phyloP scores from a whole-genome alignment of 2,329 filamentous ascomycete genomes.

The Thermothelomyces thermophilus region DNA sequence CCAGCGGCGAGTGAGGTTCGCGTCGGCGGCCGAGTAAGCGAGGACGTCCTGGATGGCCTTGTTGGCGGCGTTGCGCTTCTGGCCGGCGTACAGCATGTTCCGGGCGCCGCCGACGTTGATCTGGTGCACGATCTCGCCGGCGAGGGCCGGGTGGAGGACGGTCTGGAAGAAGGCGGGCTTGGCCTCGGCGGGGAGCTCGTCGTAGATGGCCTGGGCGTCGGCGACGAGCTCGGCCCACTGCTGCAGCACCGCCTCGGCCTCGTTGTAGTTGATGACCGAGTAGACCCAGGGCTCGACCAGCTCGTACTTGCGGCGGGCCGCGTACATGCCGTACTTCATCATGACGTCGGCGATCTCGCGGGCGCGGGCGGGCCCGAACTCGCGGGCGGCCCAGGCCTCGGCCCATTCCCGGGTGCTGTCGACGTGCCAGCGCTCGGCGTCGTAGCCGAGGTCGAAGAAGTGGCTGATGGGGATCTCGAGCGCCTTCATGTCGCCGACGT shows the following conservation, averaged over 20 bases:
- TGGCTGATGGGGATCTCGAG: conserved; percentile 59
- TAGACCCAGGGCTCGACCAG: conserved; percentile 52
- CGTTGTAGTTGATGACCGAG: conserved; percentile 57
- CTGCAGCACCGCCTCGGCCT: conserved; percentile 51
- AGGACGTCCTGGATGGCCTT: conserved; percentile 46
- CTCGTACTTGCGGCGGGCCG: conserved; percentile 56
- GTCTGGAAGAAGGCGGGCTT: conserved; percentile 58
- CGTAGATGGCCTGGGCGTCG: conserved; percentile 50
- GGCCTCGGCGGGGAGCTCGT: conserved; percentile 41
- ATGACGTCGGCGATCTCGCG: conserved; percentile 45
- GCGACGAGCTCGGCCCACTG: conserved; percentile 48
- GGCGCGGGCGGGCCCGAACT: conserved; percentile 46
- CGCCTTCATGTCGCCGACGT: conserved; percentile 61
- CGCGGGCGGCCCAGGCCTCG: conserved; percentile 43
- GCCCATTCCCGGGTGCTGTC: conserved; percentile 52
- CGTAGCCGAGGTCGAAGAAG: conserved; percentile 62
- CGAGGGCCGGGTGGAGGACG: conserved; percentile 53
- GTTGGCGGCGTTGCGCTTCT: conserved; percentile 52
- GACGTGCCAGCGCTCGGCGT: conserved; percentile 50
- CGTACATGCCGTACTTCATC: conserved; percentile 48
- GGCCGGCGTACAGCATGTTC: conserved; percentile 47
- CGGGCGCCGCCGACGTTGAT: conserved; percentile 44
- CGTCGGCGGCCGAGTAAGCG: conserved; percentile 49
- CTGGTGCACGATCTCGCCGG: conserved; percentile 50
- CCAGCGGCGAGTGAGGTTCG: conserved; percentile 49